Base-by-base conservation (phyloP, 257 asterid species). In the Penstemon barbatus region DNA sequence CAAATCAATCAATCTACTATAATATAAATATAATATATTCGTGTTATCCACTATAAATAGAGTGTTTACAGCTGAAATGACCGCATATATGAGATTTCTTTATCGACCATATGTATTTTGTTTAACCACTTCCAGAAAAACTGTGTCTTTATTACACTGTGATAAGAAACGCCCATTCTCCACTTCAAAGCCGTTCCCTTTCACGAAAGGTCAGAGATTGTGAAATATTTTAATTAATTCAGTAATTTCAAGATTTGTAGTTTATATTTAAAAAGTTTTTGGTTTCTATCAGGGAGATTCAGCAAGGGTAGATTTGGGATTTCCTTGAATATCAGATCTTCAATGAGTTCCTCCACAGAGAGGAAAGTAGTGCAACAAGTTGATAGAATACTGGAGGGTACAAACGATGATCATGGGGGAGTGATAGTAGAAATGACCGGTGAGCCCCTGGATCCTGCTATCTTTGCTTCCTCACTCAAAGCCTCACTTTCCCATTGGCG, bases 401-500 rank as follows among this genome's bases (percentile, higher is more conserved):
- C 15, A 66, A 75, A 87, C 71, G 96, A 94, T 67, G 84, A 83
- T 10, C 80, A 87, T 60, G 96, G 86, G 8, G 97, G 99, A 43
- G 89, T 91, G 56, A 81, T 81, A 3, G 96, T 94, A 11, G 97
- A 94, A 75, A 80, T 94, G 96, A 81, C 81, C 11, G 69, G 41
- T 50, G 90, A 83, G 76, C 90, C 86, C 77, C 59, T 94, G 68
- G 96, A 87, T 51, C 73, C 92, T 54, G 72, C 69, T 46, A 71
- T 75, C 57, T 94, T 90, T 73, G 76, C 36, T 57, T 80, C 89
- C 44, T 74, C 84, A 63, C 96, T 94, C 46, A 73, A 77, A 74
- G 89, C 97, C 44, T 94, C 99, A 36, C 80, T 94, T 71, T 74
- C 89, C 49, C 89, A 84, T 46, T 94, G 99, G 99, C 81, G 85